Conservation (phyloP, 169 alveolate species). For the Cryptosporidium muris region DNA sequence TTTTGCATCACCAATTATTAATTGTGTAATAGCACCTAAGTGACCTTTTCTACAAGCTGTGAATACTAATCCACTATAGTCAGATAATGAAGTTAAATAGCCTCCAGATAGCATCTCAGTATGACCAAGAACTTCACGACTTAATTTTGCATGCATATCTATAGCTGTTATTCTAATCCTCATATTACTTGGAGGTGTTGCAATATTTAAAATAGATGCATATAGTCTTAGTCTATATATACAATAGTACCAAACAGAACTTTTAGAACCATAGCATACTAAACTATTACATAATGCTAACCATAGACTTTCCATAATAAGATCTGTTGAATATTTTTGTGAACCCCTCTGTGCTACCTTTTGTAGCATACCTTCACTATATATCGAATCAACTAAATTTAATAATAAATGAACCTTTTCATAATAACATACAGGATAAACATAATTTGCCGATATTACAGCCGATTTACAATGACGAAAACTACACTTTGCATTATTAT, state of each 20-base stretch:
- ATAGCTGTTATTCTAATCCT: conserved; percentile 56
- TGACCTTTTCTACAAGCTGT: conserved; percentile 66
- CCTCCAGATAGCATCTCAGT: conserved; percentile 34
- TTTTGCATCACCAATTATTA: conserved; percentile 55
- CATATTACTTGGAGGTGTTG: conserved; percentile 66
- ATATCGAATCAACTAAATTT: conserved; percentile 81
- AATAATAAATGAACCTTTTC: conserved; percentile 84
- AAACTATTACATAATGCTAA: conserved; percentile 47
- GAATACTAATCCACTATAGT: conserved; percentile 59
- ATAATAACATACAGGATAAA: conserved; percentile 83
- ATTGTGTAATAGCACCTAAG: conserved; percentile 41
- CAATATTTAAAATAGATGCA: conserved; percentile 39
- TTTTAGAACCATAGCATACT: conserved; percentile 66
- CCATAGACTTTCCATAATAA: conserved; percentile 63
- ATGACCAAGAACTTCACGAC: conserved; percentile 62
- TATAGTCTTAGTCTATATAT: conserved; percentile 44
- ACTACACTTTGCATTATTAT: conserved; percentile 77
- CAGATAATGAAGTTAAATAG: conserved; percentile 53
- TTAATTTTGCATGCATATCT: conserved; percentile 34
- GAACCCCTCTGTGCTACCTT: conserved; percentile 65
- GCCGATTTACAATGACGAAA: conserved; percentile 79
- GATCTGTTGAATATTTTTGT: conserved; percentile 39
- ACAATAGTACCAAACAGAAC: conserved; percentile 46
- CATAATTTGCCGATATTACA: conserved; percentile 82
- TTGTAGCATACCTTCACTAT: conserved; percentile 70